Percentiles rank a stretch among this genome's conserved stretches.
Evolutionary conservation across 176 grass and related monocot species (phyloP).

Genomic region (Triticum aestivum): DNA sequence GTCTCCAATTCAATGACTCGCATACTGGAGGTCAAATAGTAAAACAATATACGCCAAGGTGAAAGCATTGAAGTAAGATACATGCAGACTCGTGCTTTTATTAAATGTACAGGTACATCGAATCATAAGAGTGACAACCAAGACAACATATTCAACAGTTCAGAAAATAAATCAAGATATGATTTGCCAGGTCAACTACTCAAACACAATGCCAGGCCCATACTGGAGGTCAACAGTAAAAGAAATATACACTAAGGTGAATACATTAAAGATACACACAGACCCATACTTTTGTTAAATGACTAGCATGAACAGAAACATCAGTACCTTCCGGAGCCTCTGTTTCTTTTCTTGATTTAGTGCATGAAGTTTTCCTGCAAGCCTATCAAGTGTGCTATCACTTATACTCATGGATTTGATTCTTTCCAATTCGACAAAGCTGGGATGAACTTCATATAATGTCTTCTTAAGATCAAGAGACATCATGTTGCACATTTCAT

Average conservation of each 20-base stretch:
- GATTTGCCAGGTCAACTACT: not conserved
- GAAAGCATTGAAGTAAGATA: not conserved
- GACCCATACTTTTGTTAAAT: not conserved
- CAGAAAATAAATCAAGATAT: slow-evolving; percentile 1
- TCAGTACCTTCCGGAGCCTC: slow-evolving; percentile 67
- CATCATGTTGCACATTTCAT: slow-evolving; percentile 68
- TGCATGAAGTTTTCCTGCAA: slow-evolving; percentile 46
- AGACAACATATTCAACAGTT: not conserved
- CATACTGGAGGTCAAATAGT: not conserved
- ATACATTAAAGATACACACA: not conserved
- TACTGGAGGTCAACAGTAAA: not conserved
- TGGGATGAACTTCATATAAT: slow-evolving; percentile 71
- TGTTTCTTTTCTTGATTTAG: slow-evolving; percentile 79
- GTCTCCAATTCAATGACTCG: not conserved
- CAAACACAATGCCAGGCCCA: not conserved
- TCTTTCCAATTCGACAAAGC: slow-evolving; percentile 49
- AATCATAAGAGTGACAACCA: not conserved
- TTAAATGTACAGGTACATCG: not conserved
- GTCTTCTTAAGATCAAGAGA: slow-evolving; percentile 66
- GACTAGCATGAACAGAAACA: not conserved
- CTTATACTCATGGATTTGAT: slow-evolving; percentile 56
- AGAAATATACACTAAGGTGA: not conserved
- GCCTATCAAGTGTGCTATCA: slow-evolving; percentile 56
- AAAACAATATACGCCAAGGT: not conserved
- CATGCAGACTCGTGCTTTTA: not conserved